phyloP scores from a whole-genome alignment of 2,329 filamentous ascomycete species.

The Alternaria infectoria region DNA sequence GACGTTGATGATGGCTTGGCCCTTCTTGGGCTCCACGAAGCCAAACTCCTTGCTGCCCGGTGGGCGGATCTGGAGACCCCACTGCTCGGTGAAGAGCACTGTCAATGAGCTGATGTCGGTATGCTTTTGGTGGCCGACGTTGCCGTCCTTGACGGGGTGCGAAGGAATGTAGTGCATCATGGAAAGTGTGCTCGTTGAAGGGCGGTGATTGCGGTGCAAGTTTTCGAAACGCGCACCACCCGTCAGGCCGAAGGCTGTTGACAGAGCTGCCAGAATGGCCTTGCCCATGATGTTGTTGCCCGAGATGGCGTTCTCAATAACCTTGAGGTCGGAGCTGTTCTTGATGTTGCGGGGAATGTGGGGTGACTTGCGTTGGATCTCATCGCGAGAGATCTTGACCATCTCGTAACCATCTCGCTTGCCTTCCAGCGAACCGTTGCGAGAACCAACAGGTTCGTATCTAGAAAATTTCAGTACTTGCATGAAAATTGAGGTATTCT shows the following conservation, averaged over 20 bases:
- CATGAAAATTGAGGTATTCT: neutral
- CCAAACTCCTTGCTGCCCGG: conserved; percentile 52
- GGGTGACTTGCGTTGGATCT: conserved; percentile 37
- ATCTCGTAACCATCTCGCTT: conserved; percentile 44
- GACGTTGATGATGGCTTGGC: conserved; percentile 63
- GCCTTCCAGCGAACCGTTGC: conserved; percentile 37
- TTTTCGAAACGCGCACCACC: conserved; percentile 39
- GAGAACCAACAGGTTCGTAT: conserved; percentile 36
- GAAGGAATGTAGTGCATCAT: conserved; percentile 46
- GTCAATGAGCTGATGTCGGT: conserved; percentile 43
- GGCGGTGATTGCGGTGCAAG: conserved; percentile 39
- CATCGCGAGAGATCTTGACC: conserved; percentile 42
- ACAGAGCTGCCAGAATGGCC: conserved; percentile 57
- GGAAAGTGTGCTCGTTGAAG: conserved; percentile 39
- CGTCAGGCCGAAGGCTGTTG: conserved; percentile 32
- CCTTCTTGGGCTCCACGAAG: conserved; percentile 58
- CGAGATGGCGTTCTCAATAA: conserved; percentile 37
- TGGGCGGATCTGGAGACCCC: conserved; percentile 63
- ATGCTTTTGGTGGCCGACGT: conserved; percentile 41
- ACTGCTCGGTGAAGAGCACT: conserved; percentile 59
- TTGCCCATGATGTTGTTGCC: conserved; percentile 40
- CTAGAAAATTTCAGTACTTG: neutral
- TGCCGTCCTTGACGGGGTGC: conserved; percentile 24
- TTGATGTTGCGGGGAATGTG: conserved; percentile 34
- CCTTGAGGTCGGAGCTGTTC: conserved; percentile 33